phyloP scores from a whole-genome alignment of 2,329 filamentous ascomycete genomes.

The Blastomyces percursus region DNA sequence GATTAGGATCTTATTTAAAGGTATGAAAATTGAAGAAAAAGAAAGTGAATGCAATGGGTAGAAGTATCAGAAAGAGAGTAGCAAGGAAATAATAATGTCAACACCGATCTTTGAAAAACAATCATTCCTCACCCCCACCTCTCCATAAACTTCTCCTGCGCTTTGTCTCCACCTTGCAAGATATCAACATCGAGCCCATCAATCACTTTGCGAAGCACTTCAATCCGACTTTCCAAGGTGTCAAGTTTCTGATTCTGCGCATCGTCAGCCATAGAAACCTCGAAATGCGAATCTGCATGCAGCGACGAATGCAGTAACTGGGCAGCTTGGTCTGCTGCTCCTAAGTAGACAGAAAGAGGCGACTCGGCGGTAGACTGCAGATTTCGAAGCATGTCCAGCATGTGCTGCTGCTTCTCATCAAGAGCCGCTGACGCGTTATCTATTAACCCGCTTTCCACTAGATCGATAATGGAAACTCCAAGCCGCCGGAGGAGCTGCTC shows the following conservation, averaged over 20 bases:
- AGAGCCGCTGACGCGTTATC: slow-evolving; percentile 17
- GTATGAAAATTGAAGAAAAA: not conserved
- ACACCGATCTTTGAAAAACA: not conserved
- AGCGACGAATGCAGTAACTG: slow-evolving; percentile 25
- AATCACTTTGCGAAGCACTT: slow-evolving; percentile 23
- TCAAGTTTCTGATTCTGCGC: slow-evolving; percentile 20
- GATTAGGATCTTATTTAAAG: not conserved
- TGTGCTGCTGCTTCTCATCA: slow-evolving; percentile 22
- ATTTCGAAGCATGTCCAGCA: slow-evolving; percentile 21
- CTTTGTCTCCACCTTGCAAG: slow-evolving; percentile 24
- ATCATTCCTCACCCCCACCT: slow-evolving; percentile 18
- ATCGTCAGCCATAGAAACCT: slow-evolving; percentile 21
- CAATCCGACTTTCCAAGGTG: slow-evolving; percentile 24
- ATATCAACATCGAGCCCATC: slow-evolving; percentile 25
- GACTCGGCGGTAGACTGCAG: slow-evolving; percentile 22
- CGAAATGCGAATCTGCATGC: slow-evolving; percentile 21
- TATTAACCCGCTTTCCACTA: slow-evolving; percentile 18
- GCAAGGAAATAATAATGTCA: not conserved
- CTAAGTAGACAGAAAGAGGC: slow-evolving; percentile 23
- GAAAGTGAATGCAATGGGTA: not conserved
- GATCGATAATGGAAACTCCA: slow-evolving; percentile 22
- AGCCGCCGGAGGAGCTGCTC: slow-evolving; percentile 27
- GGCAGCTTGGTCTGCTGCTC: slow-evolving; percentile 23
- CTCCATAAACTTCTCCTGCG: slow-evolving; percentile 24
- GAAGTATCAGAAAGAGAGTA: not conserved